Evolutionary conservation across 2,329 filamentous ascomycete genomes (phyloP), one percentile per base, ranked within the genome.

Genomic region (Aspergillus sp.): DNA sequence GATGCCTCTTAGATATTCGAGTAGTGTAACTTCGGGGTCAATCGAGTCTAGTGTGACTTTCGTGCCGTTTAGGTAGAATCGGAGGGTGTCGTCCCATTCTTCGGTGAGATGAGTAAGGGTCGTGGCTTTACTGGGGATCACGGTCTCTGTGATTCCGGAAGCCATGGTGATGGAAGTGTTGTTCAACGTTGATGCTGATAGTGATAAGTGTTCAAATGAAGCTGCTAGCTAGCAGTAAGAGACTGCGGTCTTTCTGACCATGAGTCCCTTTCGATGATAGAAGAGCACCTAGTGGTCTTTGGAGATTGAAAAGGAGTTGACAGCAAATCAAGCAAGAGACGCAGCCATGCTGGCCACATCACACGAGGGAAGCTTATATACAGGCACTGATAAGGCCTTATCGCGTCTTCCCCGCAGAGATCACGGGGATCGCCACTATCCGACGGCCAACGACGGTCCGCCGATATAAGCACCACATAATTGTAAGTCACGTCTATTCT

Each of bases 61-160:
- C 2, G 91, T 95, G 53, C 93, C 93, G 66, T 98, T 98, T 45
- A 98, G 81, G 66, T 90, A 97, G 75, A 97, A 97, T 15, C 85
- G 80, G 50, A 97, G 76, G 1, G 88, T 91, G 67, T 96, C 89
- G 61, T 95, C 86, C 68, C 88, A 97, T 42, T 78, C 70, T 46
- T 84, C 82, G 1, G 88, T 93, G 44, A 96, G 70, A 15, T 81
- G 72, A 39, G 76, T 69, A 33, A 88, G 71, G 38, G 75, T 71
- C 35, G 65, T 63, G 44, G 69, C 65, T 49, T 73, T 71, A 32
- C 74, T 65, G 22, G 68, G 64, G 45, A 62, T 60, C 12, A 67
- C 60, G 15, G 75, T 71, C 13, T 72, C 71, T 44, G 80, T 64
- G 44, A 80, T 68, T 43, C 78, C 79, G 33, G 81, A 80, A 46